Evolutionary conservation across 1,284 basidiomycete genomes (phyloP).

Genomic region (Pterula multifida): DNA sequence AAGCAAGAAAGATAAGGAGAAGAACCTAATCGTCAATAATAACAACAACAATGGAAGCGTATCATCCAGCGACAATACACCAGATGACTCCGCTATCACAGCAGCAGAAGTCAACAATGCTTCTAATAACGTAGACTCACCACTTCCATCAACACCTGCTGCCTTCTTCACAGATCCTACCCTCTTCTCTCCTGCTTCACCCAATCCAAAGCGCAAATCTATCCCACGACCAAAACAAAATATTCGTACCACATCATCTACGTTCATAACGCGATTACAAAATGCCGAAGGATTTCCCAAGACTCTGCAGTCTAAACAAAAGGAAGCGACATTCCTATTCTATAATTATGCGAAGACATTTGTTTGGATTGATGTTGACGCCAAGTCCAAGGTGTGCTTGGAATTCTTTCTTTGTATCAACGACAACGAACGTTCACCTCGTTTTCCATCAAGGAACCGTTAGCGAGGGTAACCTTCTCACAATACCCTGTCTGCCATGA

Average conservation of each 20-base stretch:
- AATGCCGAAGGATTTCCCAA: conserved; percentile 67
- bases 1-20: conserved; percentile 42
- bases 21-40: conserved; percentile 14
- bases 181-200: conserved; percentile 32
- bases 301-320: conserved; percentile 58
- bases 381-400: conserved; percentile 60
- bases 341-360: conserved; percentile 75
- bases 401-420: too few species aligned
- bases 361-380: conserved; percentile 72
- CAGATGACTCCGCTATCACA: conserved; percentile 33
- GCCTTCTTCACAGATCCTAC: conserved; percentile 16
- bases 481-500: conserved; percentile 84
- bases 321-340: conserved; percentile 71
- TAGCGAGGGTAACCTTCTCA: conserved; percentile 78
- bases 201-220: conserved; percentile 47
- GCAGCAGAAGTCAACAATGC: conserved; percentile 27
- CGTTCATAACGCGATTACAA: conserved; percentile 80
- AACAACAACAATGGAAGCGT: conserved; percentile 59
- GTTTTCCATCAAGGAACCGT: conserved; percentile 53
- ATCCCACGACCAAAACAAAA: conserved; percentile 73
- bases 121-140: conserved; percentile 15
- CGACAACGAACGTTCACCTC: too few species aligned
- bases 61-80: conserved; percentile 65
- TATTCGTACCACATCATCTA: conserved; percentile 78
- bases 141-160: background rate